Evolutionary conservation across 2,329 filamentous ascomycete species (phyloP), one percentile per base, ranked within the genome.

Genomic region (Calonectria fujianensis): DNA sequence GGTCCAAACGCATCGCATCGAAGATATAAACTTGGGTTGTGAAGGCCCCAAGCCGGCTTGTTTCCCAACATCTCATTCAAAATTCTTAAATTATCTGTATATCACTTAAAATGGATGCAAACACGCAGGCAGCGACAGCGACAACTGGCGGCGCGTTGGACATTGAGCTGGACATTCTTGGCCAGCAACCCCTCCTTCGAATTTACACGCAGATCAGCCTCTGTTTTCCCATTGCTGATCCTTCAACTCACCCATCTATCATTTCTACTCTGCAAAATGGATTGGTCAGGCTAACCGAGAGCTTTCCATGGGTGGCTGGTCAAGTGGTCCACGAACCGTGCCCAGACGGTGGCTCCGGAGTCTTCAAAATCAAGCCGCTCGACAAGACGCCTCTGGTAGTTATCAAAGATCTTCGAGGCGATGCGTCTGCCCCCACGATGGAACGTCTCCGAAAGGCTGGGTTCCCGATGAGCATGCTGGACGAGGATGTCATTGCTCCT

Each of bases 401-500:
- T 4, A 76, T 89, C 18, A 88, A 86, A 75, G 86, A 91, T 73
- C 79, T 87, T n/a, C 81, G 84, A 16, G 29, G 82, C 54, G 83
- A 87, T 45, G 32, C 80, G 1, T 78, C 79, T 3, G 78, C 84
- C 4, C 84, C 87, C 0, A 85, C 83, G 0, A 85, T 89, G 81
- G 79, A 85, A 3, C 78, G 76, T 0, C 78, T 90, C 24, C 77
- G 81, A 45, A 65, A 79, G 11, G 83, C 85, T 0, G 76, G 82
- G 0, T 90, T 87, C 39, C 89, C 90, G 0, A 85, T 89, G 70
- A 78, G 78, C 37, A 87, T 91, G 86, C 82, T 91, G 7, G 86
- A 89, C 61, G 89, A 89, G 76, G 78, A 79, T 24, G 48, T 85
- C 9, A 77, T 90, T 70, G 85, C 85, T 2, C 86, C 88, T 0